Base-by-base conservation (phyloP, 352 stramenopile species). In the Hyaloperonospora arabidopsidis region DNA sequence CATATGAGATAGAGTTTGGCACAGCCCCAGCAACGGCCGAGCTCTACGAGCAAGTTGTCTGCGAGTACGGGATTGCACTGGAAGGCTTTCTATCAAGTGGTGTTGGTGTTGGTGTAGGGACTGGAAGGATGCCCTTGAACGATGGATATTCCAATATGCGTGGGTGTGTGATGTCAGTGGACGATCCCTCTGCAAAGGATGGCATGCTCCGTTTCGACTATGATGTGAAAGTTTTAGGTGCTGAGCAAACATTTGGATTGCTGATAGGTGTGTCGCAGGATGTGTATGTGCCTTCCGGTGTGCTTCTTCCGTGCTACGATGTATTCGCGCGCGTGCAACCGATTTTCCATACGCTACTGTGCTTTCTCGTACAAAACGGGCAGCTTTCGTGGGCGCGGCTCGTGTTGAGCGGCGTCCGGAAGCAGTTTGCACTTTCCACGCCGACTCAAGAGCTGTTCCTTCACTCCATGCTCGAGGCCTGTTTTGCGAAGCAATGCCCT, bases 361-460 rank as follows among this genome's bases (percentile, higher is more conserved):
- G 72, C 32, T 76, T 84, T 32, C 56, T 89, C 1, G 77, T 89
- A n/a, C 58, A 74, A 39, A 84, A 87, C 40, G 52, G 74, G 10
- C 83, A 93, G 59, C 34, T 86, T 1, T 54, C 56, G 1, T 87
- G 79, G 79, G 75, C 80, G 1, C 49, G 62, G 45, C 47, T 68
- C 11, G 64, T 90, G 32, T 43, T 91, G 5, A 28, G 64, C 4
- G 65, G 71, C 0, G 60, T 93, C 19, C 68, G 70, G 0, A 62
- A 62, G 13, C 65, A 82, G 5, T 86, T 79, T 45, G 77, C 72
- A 14, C 57, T 91, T 8, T 75, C 83, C 1, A 88, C 79, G 2
- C 66, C 76, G 15, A 90, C 80, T 11, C 79, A 87, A 29, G 83
- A 93, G 38, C 61, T 93, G 17, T 89, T 93, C 29, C 62, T 93